A percentile compares a stretch with the other conserved stretches of the same genome.
These are phyloP conservation scores for Metarhizium anisopliae DNA, from an alignment of 2,329 filamentous ascomycete species.

Conservation along the genomic window DNA sequence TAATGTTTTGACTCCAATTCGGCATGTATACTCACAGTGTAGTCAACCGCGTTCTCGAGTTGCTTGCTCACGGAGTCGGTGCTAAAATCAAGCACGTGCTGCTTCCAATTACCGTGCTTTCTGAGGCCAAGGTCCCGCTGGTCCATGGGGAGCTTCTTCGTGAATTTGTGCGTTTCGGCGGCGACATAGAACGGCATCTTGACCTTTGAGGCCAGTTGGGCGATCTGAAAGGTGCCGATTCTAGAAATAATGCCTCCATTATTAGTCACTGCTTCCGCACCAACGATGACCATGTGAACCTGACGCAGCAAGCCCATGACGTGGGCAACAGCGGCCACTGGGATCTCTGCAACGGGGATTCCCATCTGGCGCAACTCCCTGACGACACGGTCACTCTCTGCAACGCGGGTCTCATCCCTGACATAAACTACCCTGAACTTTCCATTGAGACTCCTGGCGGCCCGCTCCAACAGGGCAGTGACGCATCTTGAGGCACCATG, in stretches of 20 bases:
- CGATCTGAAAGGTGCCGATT: slow-evolving; percentile 80
- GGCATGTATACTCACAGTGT: slow-evolving; percentile 43
- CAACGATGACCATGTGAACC: slow-evolving; percentile 59
- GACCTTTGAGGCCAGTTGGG: slow-evolving; percentile 60
- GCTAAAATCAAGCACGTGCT: slow-evolving; percentile 67
- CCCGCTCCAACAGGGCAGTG: slow-evolving; percentile 63
- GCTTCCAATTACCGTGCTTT: slow-evolving; percentile 27
- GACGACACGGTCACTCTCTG: slow-evolving; percentile 65
- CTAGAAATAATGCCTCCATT: slow-evolving; percentile 89
- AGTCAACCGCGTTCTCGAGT: slow-evolving; percentile 55
- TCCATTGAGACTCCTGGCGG: slow-evolving; percentile 46
- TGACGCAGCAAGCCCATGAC: slow-evolving; percentile 47
- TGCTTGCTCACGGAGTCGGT: slow-evolving; percentile 38
- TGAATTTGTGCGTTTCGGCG: slow-evolving; percentile 94
- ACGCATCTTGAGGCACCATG: slow-evolving; percentile 85
- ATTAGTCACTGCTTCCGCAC: slow-evolving; percentile 81
- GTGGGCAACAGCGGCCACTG: slow-evolving; percentile 63
- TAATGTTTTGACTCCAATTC: too few relatives aligned
- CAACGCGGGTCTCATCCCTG: slow-evolving; percentile 41
- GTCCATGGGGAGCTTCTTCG: slow-evolving; percentile 72
- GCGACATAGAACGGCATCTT: slow-evolving; percentile 83
- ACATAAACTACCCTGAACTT: slow-evolving; percentile 83
- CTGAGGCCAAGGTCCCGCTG: slow-evolving; percentile 70
- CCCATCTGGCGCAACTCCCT: slow-evolving; percentile 60
- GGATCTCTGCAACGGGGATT: slow-evolving; percentile 63